These are phyloP conservation scores for Phytopythium delawarense DNA, from an alignment of 352 stramenopile genomes.

Conservation along the genomic window DNA sequence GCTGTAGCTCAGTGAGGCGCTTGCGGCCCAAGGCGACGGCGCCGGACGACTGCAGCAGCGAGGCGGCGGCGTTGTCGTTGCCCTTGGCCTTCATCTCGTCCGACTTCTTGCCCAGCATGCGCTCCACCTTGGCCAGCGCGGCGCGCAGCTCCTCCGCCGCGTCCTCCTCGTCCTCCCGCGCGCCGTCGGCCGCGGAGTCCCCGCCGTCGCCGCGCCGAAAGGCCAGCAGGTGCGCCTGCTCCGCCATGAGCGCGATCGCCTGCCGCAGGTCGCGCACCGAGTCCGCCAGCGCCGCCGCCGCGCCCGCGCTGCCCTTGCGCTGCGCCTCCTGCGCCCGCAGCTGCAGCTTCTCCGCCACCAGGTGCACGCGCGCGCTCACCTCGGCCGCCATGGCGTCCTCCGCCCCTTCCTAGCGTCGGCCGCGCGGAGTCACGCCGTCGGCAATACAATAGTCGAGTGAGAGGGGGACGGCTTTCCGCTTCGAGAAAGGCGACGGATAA, in stretches of 20 bases:
- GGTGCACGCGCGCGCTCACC: slow-evolving; percentile 55
- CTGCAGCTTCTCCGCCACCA: slow-evolving; percentile 74
- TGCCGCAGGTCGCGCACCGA: slow-evolving; percentile 57
- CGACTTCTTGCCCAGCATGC: slow-evolving; percentile 66
- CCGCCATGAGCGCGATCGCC: slow-evolving; percentile 42
- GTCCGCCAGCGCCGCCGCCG: slow-evolving; percentile 35
- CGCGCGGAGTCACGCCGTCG: too few species aligned
- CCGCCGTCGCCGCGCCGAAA: slow-evolving; percentile 17
- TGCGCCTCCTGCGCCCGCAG: slow-evolving; percentile 64
- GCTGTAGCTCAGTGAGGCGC: slow-evolving; percentile 45
- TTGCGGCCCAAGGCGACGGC: slow-evolving; percentile 30
- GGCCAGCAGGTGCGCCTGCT: slow-evolving; percentile 48
- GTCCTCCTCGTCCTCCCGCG: slow-evolving; percentile 13
- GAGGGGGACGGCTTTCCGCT: too few species aligned
- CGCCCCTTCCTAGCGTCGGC: background rate
- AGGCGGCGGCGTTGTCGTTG: slow-evolving; percentile 46
- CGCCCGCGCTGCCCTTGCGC: slow-evolving; percentile 46
- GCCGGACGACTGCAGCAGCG: slow-evolving; percentile 49
- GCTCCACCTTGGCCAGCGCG: slow-evolving; percentile 38
- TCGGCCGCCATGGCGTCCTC: slow-evolving; percentile 34
- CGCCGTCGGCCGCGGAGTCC: too few species aligned
- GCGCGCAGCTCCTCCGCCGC: slow-evolving; percentile 30
- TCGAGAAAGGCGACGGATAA: too few species aligned
- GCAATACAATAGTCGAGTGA: too few species aligned
- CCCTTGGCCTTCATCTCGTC: slow-evolving; percentile 72